Percentiles rank a stretch among this genome's conserved stretches.
phyloP scores from a whole-genome alignment of 345 rosid genomes.

The Gossypium turneri region DNA sequence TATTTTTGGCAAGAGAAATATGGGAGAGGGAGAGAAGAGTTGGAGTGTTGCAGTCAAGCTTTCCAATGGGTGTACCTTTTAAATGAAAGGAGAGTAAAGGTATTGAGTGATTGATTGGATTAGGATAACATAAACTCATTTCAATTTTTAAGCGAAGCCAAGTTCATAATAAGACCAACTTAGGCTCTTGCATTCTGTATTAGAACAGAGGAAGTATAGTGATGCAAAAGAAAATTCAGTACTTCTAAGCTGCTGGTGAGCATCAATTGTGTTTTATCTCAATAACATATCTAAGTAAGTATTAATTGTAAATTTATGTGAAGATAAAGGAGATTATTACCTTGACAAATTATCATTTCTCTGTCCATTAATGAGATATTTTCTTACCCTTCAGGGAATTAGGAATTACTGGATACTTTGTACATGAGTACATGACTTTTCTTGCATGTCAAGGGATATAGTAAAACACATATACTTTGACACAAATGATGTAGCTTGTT shows the following conservation, averaged over 20 bases:
- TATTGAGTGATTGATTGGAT: background rate
- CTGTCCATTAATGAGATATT: background rate
- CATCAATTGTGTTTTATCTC: background rate
- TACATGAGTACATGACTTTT: background rate
- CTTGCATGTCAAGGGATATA: background rate
- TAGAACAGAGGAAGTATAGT: background rate
- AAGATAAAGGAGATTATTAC: background rate
- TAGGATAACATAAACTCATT: constrained; percentile 1
- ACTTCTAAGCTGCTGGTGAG: background rate
- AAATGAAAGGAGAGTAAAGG: background rate
- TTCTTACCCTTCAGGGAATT: background rate
- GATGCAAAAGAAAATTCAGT: background rate
- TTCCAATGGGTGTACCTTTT: background rate
- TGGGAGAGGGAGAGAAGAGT: background rate
- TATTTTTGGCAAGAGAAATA: background rate
- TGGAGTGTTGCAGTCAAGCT: background rate
- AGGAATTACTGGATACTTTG: background rate
- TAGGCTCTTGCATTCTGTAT: background rate
- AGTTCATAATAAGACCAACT: background rate
- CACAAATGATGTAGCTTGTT: background rate
- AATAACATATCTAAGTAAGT: background rate
- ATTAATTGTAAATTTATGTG: background rate
- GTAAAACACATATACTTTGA: background rate
- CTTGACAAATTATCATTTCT: background rate
- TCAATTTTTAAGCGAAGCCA: background rate